Base-by-base conservation (phyloP, 768 basidiomycete genomes). In the Chlorophyllum brunneum region DNA sequence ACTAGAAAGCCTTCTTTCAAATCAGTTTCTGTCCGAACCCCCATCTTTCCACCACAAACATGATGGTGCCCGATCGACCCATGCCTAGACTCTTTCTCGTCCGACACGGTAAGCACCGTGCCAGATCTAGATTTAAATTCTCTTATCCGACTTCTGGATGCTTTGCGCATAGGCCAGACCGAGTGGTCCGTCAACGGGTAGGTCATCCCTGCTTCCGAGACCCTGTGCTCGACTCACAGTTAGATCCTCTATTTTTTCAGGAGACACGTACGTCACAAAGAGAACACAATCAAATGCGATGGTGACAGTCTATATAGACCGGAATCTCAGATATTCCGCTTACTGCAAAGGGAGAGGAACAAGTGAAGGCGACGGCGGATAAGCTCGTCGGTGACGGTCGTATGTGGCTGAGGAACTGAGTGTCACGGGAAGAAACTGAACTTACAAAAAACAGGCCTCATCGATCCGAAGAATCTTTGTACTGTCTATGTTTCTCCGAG, bases 161-260 rank as follows among this genome's bases (percentile, higher is more conserved):
- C n/a, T n/a, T n/a, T n/a, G n/a, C n/a, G n/a, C 34, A 16, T 48
- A 92, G 89, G 92, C 27, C 88, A 97, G 73, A 98, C 95, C 1
- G 94, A 95, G 65, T 98, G 94, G 93, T 91, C 90, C 15, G 61
- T 86, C 38, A 93, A 88, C 59, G 93, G 92, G 82, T 85, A 51
- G 65, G 80, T 67, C 18, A 4, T 16, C 24, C 24, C 18, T 49
- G 16, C 3, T 36, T 22, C 30, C 18, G 7, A 29, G 50, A 41
- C 13, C 30, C 11, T 9, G 15, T 16, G 43, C 23, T 26, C 10
- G 5, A 11, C 26, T 26, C 7, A 26, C 22, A 23, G 5, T 40
- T 31, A 38, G 22, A 26, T 26, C 42, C 5, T 34, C 30, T 46
- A n/a, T 22, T 45, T 31, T 29, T 18, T 37, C 56, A 86, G 85